Evolutionary conservation across 345 rosid species (phyloP), one percentile per base, ranked within the genome.

Genomic region (Syzygium aromaticum): DNA sequence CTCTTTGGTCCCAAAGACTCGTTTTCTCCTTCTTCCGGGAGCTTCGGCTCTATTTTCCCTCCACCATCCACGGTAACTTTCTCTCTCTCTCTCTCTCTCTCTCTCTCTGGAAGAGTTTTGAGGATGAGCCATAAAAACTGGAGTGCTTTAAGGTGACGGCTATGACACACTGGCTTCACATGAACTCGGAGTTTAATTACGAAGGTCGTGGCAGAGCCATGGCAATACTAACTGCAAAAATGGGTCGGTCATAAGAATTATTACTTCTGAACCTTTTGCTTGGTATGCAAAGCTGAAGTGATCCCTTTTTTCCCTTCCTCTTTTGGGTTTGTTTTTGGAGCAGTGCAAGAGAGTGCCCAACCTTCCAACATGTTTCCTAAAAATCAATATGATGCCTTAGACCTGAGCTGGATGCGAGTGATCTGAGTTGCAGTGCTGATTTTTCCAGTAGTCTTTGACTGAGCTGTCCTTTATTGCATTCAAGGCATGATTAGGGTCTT

Each of bases 1-100:
- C 92, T 95, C 23, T 94, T 95, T 80, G 94, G 95, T 84, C 94
- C 93, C 23, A 94, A 90, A 88, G 91, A 94, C 54, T 88, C 94
- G 14, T 90, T 92, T 40, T 64, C 93, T 28, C 88, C 94, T 15
- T 87, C 94, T 22, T 86, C 87, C 85, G 89, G 90, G 51, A 51
- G 89, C 67, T 90, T 94, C 80, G 93, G 92, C 6, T 91, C 97
- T 53, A 93, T 94, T 85, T 94, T 95, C 90, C 90, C 95, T 2
- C 88, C 91, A 40, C 94, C 95, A 25, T 89, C 95, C 22, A 84
- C 87, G 93, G 97, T 94, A 61, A 73, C 52, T 49, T 54, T 30
- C 28, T 30, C 27, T 63, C 73, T 52, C 64, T 77, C 33, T 67
- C 23, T n/a, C 54, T 84, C 28, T 23, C 27, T 52, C 8, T n/a